Evolutionary conservation across 2,329 filamentous ascomycete species (phyloP).

Genomic region (Stagonosporopsis rhizophila): DNA sequence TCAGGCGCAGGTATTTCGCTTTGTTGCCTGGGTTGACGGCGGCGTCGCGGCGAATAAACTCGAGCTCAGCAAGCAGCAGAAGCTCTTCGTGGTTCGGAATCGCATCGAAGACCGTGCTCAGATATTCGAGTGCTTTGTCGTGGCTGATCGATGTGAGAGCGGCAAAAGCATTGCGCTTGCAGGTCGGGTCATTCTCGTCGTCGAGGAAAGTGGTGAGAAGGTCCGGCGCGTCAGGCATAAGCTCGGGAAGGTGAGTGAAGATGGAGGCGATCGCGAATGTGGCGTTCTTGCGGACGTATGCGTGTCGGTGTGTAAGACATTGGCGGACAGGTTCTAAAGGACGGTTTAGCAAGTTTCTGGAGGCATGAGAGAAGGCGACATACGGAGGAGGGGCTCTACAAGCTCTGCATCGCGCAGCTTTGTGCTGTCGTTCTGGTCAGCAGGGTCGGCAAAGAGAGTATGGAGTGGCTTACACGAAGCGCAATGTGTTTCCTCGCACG

Average conservation of each 20-base stretch:
- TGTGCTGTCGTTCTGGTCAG: conserved; percentile 57
- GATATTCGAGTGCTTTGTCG: conserved; percentile 86
- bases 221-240: conserved; percentile 95
- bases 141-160: conserved; percentile 91
- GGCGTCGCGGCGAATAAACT: conserved; percentile 98
- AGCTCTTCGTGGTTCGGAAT: conserved; percentile 95
- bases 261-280: conserved; percentile 95
- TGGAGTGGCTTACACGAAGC: conserved; percentile 69
- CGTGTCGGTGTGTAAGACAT: conserved; percentile 94
- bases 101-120: conserved; percentile 88
- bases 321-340: conserved; percentile 74
- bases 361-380: conserved; percentile 1
- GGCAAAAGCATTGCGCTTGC: conserved; percentile 97
- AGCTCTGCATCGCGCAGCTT: conserved; percentile 96
- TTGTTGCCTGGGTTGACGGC: conserved; percentile 94
- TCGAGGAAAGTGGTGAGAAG: conserved; percentile 89
- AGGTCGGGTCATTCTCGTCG: conserved; percentile 89
- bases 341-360: conserved; percentile 16
- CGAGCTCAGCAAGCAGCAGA: conserved; percentile 89
- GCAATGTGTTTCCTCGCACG: conserved; percentile 95
- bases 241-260: conserved; percentile 83
- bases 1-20: conserved; percentile 89
- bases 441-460: neutral
- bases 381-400: conserved; percentile 87
- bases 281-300: conserved; percentile 97